Evolutionary conservation across 1,284 basidiomycete genomes (phyloP), one percentile per base, ranked within the genome.

Genomic region (Sanghuangporus sanghuang): DNA sequence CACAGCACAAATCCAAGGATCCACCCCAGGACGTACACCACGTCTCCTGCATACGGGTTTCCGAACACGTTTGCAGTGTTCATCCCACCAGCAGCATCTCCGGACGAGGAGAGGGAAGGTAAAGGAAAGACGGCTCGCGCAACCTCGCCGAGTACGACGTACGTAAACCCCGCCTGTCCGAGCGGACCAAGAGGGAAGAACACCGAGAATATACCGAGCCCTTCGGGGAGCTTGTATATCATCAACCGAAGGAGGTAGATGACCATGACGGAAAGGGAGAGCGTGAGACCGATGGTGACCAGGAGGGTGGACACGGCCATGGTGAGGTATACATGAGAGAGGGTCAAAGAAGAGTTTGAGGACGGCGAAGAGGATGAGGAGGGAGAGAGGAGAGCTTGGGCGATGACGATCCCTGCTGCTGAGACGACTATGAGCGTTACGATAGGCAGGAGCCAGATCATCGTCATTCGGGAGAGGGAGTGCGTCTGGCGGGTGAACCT

Each of bases 371-470:
- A 27, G 27, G 27, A 32, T 4, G 27, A 32, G 11, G 12, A 2
- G 0, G 71, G 62, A 0, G 77, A 72, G 36, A 81, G 80, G 6
- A 90, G 70, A 2, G 81, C 75, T 5, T 75, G 68, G 1, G 86
- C 82, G 6, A 92, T 74, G 50, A 87, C 72, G 0, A 81, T 85
- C 1, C 90, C 90, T 0, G 85, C 79, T 1, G 89, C 85, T 0
- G 87, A 79, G 0, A 81, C 82, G 69, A 93, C 91, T 42, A 89
- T 82, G 0, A 87, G 77, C 0, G 89, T 81, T 2, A 92, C 87
- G 6, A 91, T 81, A 0, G 91, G 92, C 50, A 92, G 81, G 4
- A 93, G 75, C 85, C 86, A 89, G 2, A 79, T 72, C 16, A 85
- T 77, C 0, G 83, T 82, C 77, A 90, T 81, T 2, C 75, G 71